A percentile compares a stretch with the other conserved stretches of the same genome.
Conservation (phyloP, 2,329 filamentous ascomycete genomes). For the Arachnopeziza araneosa region DNA sequence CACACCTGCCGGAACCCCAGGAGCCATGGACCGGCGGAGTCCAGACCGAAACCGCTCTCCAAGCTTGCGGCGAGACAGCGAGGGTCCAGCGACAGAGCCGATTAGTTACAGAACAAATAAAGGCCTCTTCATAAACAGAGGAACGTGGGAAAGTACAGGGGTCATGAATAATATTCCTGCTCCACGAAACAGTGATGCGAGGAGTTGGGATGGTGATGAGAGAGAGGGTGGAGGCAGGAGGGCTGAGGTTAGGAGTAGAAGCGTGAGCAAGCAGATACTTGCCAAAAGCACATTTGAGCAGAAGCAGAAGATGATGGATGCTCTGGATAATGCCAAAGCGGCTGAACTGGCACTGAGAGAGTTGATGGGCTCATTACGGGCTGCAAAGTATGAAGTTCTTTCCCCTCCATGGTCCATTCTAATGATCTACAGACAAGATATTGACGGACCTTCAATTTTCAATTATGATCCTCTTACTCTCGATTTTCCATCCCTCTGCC, state of each 20-base stretch:
- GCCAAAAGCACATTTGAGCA: conserved; percentile 53
- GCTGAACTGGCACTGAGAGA: conserved; percentile 82
- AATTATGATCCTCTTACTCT: conserved; percentile 82
- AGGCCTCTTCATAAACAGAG: conserved; percentile 32
- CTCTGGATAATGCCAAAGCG: conserved; percentile 72
- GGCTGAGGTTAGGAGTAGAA: conserved; percentile 30
- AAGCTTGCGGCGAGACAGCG: conserved; percentile 32
- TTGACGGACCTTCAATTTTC: conserved; percentile 54
- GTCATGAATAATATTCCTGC: conserved; percentile 68
- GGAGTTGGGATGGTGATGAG: conserved; percentile 33
- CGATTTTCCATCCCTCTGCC: conserved; percentile 78
- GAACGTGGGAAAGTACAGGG: conserved; percentile 71
- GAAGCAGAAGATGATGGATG: conserved; percentile 60
- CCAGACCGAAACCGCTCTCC: conserved; percentile 30
- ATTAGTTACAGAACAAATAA: conserved; percentile 31
- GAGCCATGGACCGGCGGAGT: conserved; percentile 31
- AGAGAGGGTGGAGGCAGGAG: conserved; percentile 27
- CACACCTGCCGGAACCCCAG: conserved; percentile 50
- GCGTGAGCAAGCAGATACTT: conserved; percentile 45
- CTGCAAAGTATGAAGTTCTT: conserved; percentile 71
- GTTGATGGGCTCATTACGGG: conserved; percentile 72
- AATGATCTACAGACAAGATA: conserved; percentile 41
- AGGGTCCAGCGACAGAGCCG: conserved; percentile 30
- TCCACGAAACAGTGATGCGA: conserved; percentile 42
- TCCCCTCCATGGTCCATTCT: neutral